These are phyloP conservation scores for Penicillium sp. DNA, from an alignment of 2,329 filamentous ascomycete species.

Conservation along the genomic window DNA sequence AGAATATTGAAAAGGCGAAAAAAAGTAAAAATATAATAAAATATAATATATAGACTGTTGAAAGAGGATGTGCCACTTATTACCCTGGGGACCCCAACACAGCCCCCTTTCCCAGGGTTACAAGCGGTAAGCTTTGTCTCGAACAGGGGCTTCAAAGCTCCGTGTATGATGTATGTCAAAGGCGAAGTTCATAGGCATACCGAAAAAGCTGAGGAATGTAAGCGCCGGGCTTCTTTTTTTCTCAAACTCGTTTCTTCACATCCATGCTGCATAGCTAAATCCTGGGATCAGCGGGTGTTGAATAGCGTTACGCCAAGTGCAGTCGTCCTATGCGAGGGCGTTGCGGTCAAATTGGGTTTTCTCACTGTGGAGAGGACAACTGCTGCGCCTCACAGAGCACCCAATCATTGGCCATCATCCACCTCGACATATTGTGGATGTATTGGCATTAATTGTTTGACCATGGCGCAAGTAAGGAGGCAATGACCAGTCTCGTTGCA, in stretches of 20 bases:
- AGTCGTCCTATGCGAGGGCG: conserved; percentile 1
- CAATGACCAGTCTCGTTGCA: not conserved
- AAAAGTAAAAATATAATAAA: not conserved
- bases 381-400: conserved; percentile 1
- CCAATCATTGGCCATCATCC: not conserved
- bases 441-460: conserved; percentile 1
- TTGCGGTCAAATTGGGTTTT: not conserved
- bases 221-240: not conserved
- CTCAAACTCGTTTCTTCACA: not conserved
- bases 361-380: not conserved
- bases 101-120: not conserved
- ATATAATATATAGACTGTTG: not conserved
- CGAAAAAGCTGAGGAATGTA: not conserved
- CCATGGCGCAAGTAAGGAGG: conserved; percentile 1
- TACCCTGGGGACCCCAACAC: not conserved
- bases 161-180: not conserved
- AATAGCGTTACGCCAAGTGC: not conserved
- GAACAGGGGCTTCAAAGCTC: not conserved
- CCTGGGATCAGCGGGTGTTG: not conserved
- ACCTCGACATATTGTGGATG: not conserved
- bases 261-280: not conserved
- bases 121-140: not conserved
- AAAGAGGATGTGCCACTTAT: not conserved
- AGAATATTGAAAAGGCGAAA: not conserved
- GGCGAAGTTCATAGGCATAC: not conserved